Evolutionary conservation across 108 stramenopile species (phyloP).

Genomic region (Nitzschia palea): DNA sequence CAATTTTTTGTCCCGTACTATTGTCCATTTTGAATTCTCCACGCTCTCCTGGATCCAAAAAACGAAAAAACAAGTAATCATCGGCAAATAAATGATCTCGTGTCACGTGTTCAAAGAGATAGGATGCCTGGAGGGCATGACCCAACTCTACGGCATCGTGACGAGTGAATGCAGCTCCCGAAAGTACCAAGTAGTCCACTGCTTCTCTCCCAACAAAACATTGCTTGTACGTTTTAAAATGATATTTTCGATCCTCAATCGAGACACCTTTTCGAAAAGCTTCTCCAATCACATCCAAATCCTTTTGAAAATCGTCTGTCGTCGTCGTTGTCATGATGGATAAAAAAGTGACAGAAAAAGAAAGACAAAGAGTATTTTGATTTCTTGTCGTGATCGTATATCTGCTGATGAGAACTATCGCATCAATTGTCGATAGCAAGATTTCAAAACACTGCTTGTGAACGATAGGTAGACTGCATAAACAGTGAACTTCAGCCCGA

Average conservation of each 20-base stretch:
- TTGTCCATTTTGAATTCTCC: slow-evolving; percentile 43
- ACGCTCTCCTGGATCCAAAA: slow-evolving; percentile 47
- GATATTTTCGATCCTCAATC: slow-evolving; percentile 42
- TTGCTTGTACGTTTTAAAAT: slow-evolving; percentile 46
- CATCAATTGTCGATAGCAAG: no score
- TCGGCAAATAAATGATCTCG: slow-evolving; percentile 63
- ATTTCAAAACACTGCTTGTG: no score
- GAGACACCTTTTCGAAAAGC: slow-evolving; percentile 32
- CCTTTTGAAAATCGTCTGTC: slow-evolving; percentile 1
- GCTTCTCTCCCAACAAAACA: slow-evolving; percentile 66
- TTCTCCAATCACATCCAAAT: slow-evolving; percentile 29
- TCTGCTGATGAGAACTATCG: no score
- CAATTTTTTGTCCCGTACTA: slow-evolving; percentile 35
- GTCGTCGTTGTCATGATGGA: neutral
- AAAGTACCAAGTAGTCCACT: slow-evolving; percentile 55
- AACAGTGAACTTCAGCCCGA: no score
- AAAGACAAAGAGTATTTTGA: no score
- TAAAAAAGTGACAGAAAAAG: no score
- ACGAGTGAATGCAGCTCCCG: slow-evolving; percentile 38
- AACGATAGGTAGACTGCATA: no score
- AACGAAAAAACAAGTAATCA: slow-evolving; percentile 57
- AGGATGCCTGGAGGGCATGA: slow-evolving; percentile 14
- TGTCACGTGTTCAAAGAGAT: slow-evolving; percentile 44
- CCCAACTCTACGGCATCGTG: slow-evolving; percentile 62
- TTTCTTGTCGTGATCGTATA: no score